phyloP scores from a whole-genome alignment of 768 basidiomycete species.

The Lentinus tigrinus region DNA sequence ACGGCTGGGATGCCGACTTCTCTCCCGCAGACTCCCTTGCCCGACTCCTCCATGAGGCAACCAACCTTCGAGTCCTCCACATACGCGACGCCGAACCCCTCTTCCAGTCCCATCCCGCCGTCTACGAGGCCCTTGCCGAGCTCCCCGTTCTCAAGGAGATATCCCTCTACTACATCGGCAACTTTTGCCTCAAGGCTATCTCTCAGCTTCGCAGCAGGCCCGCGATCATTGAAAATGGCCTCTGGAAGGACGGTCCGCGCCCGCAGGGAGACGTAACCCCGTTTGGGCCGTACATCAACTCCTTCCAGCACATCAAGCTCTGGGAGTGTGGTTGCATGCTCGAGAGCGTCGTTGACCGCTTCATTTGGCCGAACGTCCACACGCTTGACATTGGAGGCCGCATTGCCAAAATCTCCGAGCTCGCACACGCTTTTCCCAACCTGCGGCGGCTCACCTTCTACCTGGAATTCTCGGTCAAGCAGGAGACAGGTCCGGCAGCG shows the following conservation, averaged over 20 bases:
- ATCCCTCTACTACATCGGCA: conserved; percentile 23
- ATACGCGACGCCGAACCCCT: conserved; percentile 20
- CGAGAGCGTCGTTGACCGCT: conserved; percentile 15
- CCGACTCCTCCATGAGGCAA: conserved; percentile 10
- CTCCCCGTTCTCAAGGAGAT: conserved; percentile 18
- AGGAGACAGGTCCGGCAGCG: conserved; percentile 11
- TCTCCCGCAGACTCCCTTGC: conserved; percentile 18
- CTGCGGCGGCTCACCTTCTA: conserved; percentile 19
- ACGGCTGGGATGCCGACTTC: conserved; percentile 16
- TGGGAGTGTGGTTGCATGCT: conserved; percentile 23
- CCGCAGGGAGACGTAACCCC: conserved; percentile 19
- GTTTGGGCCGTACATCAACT: conserved; percentile 14
- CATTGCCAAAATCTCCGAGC: conserved; percentile 15
- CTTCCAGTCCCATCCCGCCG: conserved; percentile 17
- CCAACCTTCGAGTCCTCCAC: conserved; percentile 17
- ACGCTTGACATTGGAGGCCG: conserved; percentile 21
- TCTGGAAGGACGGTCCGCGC: conserved; percentile 22
- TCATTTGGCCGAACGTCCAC: conserved; percentile 17
- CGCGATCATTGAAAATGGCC: conserved; percentile 16
- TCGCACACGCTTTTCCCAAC: conserved; percentile 19
- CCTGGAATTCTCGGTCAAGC: conserved; percentile 20
- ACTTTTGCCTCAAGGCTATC: conserved; percentile 13
- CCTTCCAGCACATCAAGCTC: conserved; percentile 15
- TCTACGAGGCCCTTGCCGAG: conserved; percentile 15
- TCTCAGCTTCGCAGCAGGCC: conserved; percentile 14